Evolutionary conservation across 202 grass and related monocot species (phyloP), one percentile per base, ranked within the genome.

Genomic region (Carex arenaria): DNA sequence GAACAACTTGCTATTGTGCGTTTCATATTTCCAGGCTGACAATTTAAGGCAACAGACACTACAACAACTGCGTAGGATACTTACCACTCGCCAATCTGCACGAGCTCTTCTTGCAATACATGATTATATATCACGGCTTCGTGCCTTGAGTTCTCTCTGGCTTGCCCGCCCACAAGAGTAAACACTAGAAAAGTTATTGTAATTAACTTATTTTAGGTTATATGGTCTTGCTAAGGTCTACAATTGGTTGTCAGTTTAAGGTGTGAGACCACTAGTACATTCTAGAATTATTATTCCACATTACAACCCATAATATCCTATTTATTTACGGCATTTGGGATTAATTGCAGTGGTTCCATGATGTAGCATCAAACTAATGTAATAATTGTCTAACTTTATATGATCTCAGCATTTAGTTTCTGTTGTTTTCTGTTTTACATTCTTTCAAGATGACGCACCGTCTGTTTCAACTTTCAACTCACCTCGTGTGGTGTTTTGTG

Each of bases 101-200:
- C 85, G 91, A 78, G 94, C 94, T 63, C 87, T 97, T 49, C 94
- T 97, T 91, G 94, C 91, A 75, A 91, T 97, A 79, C 87, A 85
- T 5, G 94, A 97, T 59, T 97, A 93, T 86, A 91, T 93, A 80
- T 93, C 91, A 1, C 83, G 91, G 23, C 84, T 96, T 64, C 93
- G 91, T 43, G 94, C 91, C 66, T 77, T 97, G 75, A 97, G 94
- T 68, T 97, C 94, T 64, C 94, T 97, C 80, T 97, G 94, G 94
- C 87, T 90, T 64, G 94, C 94, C 36, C 90, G 91, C 28, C 94
- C 94, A 82, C 81, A 82, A 17, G 94, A 93, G 82, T 97, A 89
- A 95, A 84, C 72, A 82, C 22, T 30, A 65, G 79, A 67, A 54
- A 49, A 82, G 28, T 34, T 67, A 4, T 11, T 12, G 43, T 59